Evolutionary conservation across 306 rosid species (phyloP), one percentile per base, ranked within the genome.

Genomic region (Castanopsis chinensis): DNA sequence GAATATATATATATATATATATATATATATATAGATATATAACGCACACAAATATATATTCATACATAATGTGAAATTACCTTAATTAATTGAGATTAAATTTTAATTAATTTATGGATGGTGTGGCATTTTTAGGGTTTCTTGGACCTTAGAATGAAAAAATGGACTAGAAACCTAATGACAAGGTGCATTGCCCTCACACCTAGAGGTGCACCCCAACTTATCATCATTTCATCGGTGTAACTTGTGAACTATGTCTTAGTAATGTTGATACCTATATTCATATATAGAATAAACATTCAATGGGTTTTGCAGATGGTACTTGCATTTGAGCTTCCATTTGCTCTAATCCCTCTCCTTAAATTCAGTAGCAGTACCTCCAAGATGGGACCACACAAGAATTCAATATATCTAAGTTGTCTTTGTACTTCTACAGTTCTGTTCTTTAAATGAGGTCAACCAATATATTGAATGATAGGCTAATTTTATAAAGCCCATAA

Each of bases 371-470:
- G 41, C 8, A 33, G 41, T 33, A 33, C 41, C 41, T 33, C 92
- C 60, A 94, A 92, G 77, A 94, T 94, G 99, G 97, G 97, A 69
- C 97, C 97, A 70, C 91, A 92, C 89, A 90, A 88, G 90, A 94
- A 94, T 81, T 92, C 90, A 33, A 82, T 84, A 56, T 70, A 73
- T 28, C 88, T 86, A 25, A 83, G 90, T 68, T 18, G 5, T 13
- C 59, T 17, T 74, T 28, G 54, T 4, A 20, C 27, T 33, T 33
- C 41, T 33, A 33, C 41, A 33, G 7, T 32, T 1, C 3, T 17
- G 12, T 2, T 12, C 1, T 2, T 71, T 4, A 4, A n/a, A 28
- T 0, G 41, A 33, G 41, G 7, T 33, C 41, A 33, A 5, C 41
- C 41, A 33, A 7, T 33, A 33, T 33, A 5, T 33, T 33, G 41